Conservation (phyloP, 495 filamentous ascomycete genomes). For the Chlorociboria aeruginascens region DNA sequence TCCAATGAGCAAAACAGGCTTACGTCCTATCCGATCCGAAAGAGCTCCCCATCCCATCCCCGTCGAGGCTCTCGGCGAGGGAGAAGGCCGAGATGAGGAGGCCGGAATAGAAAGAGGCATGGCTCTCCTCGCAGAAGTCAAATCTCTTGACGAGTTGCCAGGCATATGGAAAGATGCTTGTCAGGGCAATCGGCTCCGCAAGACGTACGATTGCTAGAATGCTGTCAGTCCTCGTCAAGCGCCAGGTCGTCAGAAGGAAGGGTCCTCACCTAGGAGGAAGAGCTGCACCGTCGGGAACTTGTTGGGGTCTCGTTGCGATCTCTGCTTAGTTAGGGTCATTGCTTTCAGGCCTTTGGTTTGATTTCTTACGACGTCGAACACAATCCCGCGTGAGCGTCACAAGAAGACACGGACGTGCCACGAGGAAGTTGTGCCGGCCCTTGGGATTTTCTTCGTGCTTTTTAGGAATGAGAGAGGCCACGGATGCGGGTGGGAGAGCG, state of each 20-base stretch:
- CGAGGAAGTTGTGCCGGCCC: too few relatives aligned
- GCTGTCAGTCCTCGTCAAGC: background rate
- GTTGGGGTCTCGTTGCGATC: constrained; percentile 13
- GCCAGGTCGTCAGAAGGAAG: background rate
- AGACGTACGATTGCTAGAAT: constrained; percentile 72
- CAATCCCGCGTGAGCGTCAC: too few relatives aligned
- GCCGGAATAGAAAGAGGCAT: constrained; percentile 90
- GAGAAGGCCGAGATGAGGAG: constrained; percentile 96
- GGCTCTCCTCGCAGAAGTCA: constrained; percentile 61
- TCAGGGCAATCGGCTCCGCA: constrained; percentile 96
- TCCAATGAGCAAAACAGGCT: constrained; percentile 80
- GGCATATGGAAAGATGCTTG: constrained; percentile 97
- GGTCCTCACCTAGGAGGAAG: constrained; percentile 15
- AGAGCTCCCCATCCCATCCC: constrained; percentile 86
- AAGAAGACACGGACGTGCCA: too few relatives aligned
- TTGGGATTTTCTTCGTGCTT: too few relatives aligned
- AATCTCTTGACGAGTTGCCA: constrained; percentile 96
- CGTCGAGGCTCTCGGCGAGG: constrained; percentile 83
- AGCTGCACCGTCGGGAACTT: constrained; percentile 19
- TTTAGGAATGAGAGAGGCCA: too few relatives aligned
- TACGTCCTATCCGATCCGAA: constrained; percentile 84
- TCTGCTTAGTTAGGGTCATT: constrained; percentile 14
- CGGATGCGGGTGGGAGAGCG: too few relatives aligned
- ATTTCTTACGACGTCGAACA: constrained; percentile 7
- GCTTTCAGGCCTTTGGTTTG: background rate